phyloP scores from a whole-genome alignment of 2,329 filamentous ascomycete genomes.

The Sporothrix phasma region DNA sequence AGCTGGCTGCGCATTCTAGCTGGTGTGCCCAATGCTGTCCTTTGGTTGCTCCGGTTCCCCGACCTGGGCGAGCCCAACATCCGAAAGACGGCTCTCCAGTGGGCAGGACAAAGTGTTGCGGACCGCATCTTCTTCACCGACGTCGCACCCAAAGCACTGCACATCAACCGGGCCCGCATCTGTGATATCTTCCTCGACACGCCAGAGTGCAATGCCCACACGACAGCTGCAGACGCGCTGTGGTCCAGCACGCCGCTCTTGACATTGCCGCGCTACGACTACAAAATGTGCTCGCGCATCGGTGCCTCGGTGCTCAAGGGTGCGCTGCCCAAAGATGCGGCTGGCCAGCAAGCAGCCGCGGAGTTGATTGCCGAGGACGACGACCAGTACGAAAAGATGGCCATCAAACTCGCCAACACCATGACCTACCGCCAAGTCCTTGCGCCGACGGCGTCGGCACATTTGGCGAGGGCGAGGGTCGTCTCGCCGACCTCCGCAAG shows the following conservation, averaged over 20 bases:
- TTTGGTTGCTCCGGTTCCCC: slow-evolving; percentile 96
- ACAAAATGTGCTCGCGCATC: slow-evolving; percentile 99
- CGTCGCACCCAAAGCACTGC: slow-evolving; percentile 86
- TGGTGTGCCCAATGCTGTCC: slow-evolving; percentile 71
- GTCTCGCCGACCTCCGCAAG: slow-evolving; percentile 68
- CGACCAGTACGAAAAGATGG: slow-evolving; percentile 72
- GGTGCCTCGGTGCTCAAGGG: slow-evolving; percentile 88
- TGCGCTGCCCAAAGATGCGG: slow-evolving; percentile 62
- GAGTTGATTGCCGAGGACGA: slow-evolving; percentile 75
- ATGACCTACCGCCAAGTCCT: slow-evolving; percentile 45
- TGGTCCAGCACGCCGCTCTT: slow-evolving; percentile 94
- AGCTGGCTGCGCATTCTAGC: slow-evolving; percentile 89
- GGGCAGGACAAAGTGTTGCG: slow-evolving; percentile 80
- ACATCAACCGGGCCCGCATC: slow-evolving; percentile 83
- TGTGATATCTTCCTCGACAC: slow-evolving; percentile 96
- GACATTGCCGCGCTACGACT: slow-evolving; percentile 81
- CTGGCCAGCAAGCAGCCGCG: slow-evolving; percentile 55
- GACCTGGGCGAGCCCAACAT: slow-evolving; percentile 85
- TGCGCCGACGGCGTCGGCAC: slow-evolving; percentile 19
- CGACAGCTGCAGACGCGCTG: slow-evolving; percentile 88
- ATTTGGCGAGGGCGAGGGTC: slow-evolving; percentile 50
- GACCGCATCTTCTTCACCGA: slow-evolving; percentile 88
- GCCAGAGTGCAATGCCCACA: slow-evolving; percentile 96
- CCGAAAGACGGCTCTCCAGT: slow-evolving; percentile 64
- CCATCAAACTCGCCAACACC: slow-evolving; percentile 54